phyloP scores from a whole-genome alignment of 345 rosid species.

The Salix suchowensis region DNA sequence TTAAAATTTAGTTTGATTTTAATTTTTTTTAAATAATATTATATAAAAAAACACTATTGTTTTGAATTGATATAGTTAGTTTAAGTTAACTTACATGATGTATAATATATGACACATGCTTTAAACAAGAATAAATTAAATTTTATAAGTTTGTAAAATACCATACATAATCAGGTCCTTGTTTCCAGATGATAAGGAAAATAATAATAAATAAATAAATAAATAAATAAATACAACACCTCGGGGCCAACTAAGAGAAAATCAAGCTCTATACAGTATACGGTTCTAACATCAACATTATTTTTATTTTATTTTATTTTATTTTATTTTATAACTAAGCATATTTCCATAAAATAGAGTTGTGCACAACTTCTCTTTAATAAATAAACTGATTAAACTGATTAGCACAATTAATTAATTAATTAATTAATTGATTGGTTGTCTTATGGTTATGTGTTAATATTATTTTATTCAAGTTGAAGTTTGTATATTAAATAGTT shows the following conservation, averaged over 20 bases:
- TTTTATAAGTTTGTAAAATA: no score
- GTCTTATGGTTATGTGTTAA: background rate
- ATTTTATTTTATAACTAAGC: background rate
- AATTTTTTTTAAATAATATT: no score
- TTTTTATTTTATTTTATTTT: no score
- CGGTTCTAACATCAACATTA: background rate
- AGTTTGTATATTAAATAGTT: background rate
- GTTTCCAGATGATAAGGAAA: constrained; percentile 15
- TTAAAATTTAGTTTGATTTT: no score
- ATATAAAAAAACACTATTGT: no score
- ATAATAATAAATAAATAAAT: background rate
- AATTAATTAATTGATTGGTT: no score
- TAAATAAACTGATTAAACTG: background rate
- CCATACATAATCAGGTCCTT: background rate
- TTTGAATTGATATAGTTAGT: no score
- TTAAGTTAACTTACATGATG: no score
- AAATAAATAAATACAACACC: background rate
- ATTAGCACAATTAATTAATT: background rate
- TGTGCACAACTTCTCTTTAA: constrained; percentile 10
- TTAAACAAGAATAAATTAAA: no score
- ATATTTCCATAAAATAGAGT: constrained; percentile 6
- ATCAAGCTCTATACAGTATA: background rate
- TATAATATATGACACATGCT: no score
- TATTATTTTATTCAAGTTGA: background rate
- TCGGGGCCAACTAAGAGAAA: constrained; percentile 38